These are phyloP conservation scores for Epichloe aotearoae DNA, from an alignment of 2,329 filamentous ascomycete genomes.

Conservation along the genomic window DNA sequence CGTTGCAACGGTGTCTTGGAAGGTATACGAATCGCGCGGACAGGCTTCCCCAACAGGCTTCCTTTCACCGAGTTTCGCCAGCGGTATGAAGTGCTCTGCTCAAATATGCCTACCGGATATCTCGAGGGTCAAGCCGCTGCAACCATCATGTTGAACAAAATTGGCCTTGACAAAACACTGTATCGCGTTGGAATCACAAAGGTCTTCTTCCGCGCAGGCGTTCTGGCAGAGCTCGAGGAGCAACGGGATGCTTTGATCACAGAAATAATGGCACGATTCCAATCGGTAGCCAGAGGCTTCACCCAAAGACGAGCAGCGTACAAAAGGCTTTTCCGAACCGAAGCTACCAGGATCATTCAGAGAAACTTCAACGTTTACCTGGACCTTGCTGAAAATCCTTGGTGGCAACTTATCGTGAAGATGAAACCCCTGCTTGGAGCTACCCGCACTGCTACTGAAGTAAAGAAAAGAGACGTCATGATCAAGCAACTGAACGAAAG, in stretches of 20 bases:
- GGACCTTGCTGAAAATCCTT: constrained; percentile 80
- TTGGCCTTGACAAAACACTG: constrained; percentile 70
- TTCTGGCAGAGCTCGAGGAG: constrained; percentile 92
- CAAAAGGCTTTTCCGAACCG: constrained; percentile 87
- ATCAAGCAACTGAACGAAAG: constrained; percentile 78
- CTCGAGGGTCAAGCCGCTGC: constrained; percentile 81
- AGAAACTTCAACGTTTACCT: constrained; percentile 88
- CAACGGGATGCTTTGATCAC: constrained; percentile 85
- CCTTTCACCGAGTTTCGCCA: constrained; percentile 89
- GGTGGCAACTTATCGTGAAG: constrained; percentile 90
- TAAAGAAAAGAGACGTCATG: constrained; percentile 89
- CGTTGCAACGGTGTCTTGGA: constrained; percentile 98
- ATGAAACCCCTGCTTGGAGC: constrained; percentile 93
- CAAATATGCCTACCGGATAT: constrained; percentile 77
- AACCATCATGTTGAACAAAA: constrained; percentile 75
- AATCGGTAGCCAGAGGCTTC: constrained; percentile 83
- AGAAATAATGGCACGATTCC: constrained; percentile 87
- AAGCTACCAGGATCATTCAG: constrained; percentile 90
- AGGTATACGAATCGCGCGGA: constrained; percentile 91
- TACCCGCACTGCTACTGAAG: constrained; percentile 80
- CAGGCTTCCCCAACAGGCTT: constrained; percentile 89
- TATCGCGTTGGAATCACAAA: constrained; percentile 94
- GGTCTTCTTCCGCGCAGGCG: constrained; percentile 93
- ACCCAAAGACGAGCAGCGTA: constrained; percentile 76
- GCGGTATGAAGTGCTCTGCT: constrained; percentile 88